Evolutionary conservation across 2,329 filamentous ascomycete species (phyloP).

Genomic region (Pestalotiopsis sp.): DNA sequence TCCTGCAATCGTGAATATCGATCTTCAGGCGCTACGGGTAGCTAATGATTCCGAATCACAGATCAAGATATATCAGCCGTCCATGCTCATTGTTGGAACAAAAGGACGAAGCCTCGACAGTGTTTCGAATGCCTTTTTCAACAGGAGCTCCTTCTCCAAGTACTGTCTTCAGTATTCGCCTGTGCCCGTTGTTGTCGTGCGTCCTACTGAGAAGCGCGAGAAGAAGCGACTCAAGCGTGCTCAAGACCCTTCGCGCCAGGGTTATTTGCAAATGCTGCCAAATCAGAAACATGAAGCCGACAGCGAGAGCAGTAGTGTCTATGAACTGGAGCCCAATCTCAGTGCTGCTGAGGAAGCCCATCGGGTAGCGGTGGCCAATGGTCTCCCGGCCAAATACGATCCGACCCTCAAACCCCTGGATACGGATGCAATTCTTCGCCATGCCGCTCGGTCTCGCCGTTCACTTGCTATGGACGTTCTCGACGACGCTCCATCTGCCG

Average conservation of each 20-base stretch:
- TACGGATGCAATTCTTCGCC: slow-evolving; percentile 29
- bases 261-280: slow-evolving; percentile 77
- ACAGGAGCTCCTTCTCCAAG: slow-evolving; percentile 83
- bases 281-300: slow-evolving; percentile 61
- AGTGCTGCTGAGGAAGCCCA: slow-evolving; percentile 67
- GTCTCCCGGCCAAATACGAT: slow-evolving; percentile 64
- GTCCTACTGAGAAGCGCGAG: slow-evolving; percentile 82
- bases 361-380: slow-evolving; percentile 64
- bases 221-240: slow-evolving; percentile 88
- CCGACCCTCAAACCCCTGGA: slow-evolving; percentile 63
- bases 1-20: too few species aligned
- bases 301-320: slow-evolving; percentile 53
- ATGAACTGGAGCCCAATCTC: slow-evolving; percentile 57
- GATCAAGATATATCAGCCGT: slow-evolving; percentile 91
- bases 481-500: slow-evolving; percentile 19
- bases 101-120: slow-evolving; percentile 82
- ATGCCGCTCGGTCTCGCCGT: slow-evolving; percentile 20
- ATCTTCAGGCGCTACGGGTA: too few species aligned
- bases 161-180: slow-evolving; percentile 94
- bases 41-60: slow-evolving; percentile 36
- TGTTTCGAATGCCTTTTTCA: slow-evolving; percentile 81
- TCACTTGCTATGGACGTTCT: slow-evolving; percentile 10
- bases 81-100: slow-evolving; percentile 88
- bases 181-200: slow-evolving; percentile 89
- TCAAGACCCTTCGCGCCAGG: slow-evolving; percentile 74